phyloP scores from a whole-genome alignment of 129 eudicot species.

The Tagetes patula region DNA sequence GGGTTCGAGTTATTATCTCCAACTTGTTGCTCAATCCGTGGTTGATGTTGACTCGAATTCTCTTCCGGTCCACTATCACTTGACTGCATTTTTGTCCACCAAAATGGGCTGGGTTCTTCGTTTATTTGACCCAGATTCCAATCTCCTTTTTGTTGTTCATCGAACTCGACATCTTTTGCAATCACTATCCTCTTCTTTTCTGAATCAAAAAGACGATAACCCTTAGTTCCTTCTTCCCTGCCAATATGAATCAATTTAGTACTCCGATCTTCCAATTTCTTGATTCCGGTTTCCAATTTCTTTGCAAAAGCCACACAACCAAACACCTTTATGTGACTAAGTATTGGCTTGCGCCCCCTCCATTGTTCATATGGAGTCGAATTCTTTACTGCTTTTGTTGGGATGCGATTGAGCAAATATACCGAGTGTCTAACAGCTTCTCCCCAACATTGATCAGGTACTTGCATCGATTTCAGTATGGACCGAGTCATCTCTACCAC shows the following conservation, averaged over 20 bases:
- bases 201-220: background rate
- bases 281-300: background rate
- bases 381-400: background rate
- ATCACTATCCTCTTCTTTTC: background rate
- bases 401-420: background rate
- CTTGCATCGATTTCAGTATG: background rate
- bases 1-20: no score
- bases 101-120: no score
- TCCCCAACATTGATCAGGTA: background rate
- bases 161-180: background rate
- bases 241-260: background rate
- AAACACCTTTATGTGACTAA: background rate
- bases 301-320: background rate
- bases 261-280: background rate
- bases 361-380: no score
- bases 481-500: no score
- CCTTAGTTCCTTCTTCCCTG: background rate
- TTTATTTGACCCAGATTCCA: background rate
- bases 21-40: no score
- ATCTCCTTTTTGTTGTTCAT: background rate
- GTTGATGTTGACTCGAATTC: no score
- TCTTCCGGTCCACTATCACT: no score
- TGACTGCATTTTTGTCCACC: no score
- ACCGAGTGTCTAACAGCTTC: background rate
- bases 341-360: background rate